Conservation (phyloP, 2,329 filamentous ascomycete species). For the Ceratocystis destructans region DNA sequence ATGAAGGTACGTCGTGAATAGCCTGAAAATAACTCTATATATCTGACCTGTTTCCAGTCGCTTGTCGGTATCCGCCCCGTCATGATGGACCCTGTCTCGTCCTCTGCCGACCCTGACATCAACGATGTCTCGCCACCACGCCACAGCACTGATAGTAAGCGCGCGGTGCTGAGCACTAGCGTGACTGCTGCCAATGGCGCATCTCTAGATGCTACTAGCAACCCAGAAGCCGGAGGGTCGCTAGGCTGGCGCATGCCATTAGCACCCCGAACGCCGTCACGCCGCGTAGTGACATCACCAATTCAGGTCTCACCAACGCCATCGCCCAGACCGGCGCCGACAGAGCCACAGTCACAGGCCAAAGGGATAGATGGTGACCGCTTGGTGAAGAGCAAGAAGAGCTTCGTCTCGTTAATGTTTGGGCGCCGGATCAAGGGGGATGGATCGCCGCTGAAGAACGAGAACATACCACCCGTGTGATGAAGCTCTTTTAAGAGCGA, state of each 20-base stretch:
- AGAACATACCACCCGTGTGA: neutral
- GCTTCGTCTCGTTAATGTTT: slow-evolving; percentile 35
- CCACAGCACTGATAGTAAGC: slow-evolving; percentile 5
- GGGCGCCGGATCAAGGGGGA: slow-evolving; percentile 7
- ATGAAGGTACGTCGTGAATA: neutral
- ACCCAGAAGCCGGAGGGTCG: neutral
- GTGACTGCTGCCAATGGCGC: neutral
- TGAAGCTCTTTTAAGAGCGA: neutral
- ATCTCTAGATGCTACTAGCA: neutral
- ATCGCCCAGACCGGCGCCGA: neutral
- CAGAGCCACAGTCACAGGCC: neutral
- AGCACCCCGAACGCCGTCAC: neutral
- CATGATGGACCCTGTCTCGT: neutral
- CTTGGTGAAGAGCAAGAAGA: slow-evolving; percentile 30
- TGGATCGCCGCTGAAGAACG: slow-evolving; percentile 5
- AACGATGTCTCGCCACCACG: neutral
- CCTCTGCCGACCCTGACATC: neutral
- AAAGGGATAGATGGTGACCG: neutral
- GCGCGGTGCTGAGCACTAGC: neutral
- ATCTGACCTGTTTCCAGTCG: neutral
- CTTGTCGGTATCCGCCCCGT: neutral
- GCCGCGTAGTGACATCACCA: neutral
- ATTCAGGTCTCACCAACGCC: neutral
- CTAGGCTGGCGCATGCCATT: neutral
- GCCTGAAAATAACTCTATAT: too few relatives aligned